A percentile compares a stretch with the other conserved stretches of the same genome.
These are phyloP conservation scores for Malus hybrid DNA, from an alignment of 331 rosid species.

Conservation along the genomic window DNA sequence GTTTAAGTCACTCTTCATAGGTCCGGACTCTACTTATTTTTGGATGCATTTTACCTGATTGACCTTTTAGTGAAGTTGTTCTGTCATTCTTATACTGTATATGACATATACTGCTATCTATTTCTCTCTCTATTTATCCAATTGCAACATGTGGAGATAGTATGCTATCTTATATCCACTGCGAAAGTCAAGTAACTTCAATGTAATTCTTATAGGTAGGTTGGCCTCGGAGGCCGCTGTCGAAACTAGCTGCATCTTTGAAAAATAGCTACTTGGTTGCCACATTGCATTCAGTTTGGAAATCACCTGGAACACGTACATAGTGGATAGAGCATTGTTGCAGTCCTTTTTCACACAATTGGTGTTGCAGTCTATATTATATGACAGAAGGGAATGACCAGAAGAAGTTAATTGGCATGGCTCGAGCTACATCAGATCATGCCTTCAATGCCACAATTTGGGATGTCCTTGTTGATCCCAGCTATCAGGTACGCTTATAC, in stretches of 20 bases:
- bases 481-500: constrained; percentile 60
- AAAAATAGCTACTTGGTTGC: constrained; percentile 94
- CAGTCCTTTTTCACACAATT: constrained; percentile 5
- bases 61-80: background rate
- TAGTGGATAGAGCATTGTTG: constrained; percentile 18
- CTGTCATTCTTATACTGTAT: background rate
- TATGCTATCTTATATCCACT: background rate
- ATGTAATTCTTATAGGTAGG: constrained; percentile 51
- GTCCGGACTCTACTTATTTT: background rate
- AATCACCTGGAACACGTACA: constrained; percentile 75
- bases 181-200: background rate
- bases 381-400: constrained; percentile 81
- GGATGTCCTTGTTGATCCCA: constrained; percentile 96
- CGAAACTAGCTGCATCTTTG: constrained; percentile 81
- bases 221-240: constrained; percentile 87
- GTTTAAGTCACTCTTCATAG: background rate
- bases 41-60: background rate
- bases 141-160: background rate
- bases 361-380: constrained; percentile 36
- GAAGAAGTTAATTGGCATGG: constrained; percentile 89
- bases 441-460: constrained; percentile 98
- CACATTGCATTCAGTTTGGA: constrained; percentile 65
- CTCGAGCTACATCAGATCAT: constrained; percentile 97
- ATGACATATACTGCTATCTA: background rate
- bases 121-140: too few relatives aligned